Percentiles rank a stretch among this genome's conserved stretches.
Evolutionary conservation across 768 basidiomycete genomes (phyloP).

Genomic region (Albatrellus ellisii): DNA sequence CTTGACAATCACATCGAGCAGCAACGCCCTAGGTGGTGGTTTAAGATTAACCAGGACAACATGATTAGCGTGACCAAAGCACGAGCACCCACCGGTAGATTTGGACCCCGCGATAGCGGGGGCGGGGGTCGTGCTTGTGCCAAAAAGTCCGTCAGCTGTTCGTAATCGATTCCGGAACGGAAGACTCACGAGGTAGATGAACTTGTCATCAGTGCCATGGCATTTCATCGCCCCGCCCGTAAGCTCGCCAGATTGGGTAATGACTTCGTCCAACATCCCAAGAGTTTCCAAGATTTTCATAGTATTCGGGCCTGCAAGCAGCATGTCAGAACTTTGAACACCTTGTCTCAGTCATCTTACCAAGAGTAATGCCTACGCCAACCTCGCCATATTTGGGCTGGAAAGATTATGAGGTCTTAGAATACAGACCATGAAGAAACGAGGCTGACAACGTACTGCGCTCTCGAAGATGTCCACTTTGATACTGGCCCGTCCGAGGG

Average conservation of each 20-base stretch:
- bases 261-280: conserved; percentile 14
- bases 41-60: too few species aligned
- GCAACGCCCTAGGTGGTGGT: conserved; percentile 12
- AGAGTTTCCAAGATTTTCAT: conserved; percentile 30
- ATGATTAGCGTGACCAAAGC: background rate
- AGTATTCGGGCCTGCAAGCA: conserved; percentile 32
- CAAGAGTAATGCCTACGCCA: background rate
- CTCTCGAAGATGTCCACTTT: conserved; percentile 39
- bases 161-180: background rate
- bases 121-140: background rate
- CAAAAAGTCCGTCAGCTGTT: background rate
- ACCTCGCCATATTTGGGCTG: background rate
- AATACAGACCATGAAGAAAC: background rate
- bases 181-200: background rate
- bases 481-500: conserved; percentile 28
- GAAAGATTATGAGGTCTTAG: background rate
- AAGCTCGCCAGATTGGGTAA: background rate
- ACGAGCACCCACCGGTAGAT: background rate
- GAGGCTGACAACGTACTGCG: conserved; percentile 24
- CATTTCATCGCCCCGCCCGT: background rate
- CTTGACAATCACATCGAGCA: conserved; percentile 33
- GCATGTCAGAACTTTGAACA: background rate
- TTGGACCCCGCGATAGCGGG: background rate
- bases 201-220: background rate
- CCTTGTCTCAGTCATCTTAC: background rate